Evolutionary conservation across 495 filamentous ascomycete genomes (phyloP).

Genomic region (Neurospora sp.): DNA sequence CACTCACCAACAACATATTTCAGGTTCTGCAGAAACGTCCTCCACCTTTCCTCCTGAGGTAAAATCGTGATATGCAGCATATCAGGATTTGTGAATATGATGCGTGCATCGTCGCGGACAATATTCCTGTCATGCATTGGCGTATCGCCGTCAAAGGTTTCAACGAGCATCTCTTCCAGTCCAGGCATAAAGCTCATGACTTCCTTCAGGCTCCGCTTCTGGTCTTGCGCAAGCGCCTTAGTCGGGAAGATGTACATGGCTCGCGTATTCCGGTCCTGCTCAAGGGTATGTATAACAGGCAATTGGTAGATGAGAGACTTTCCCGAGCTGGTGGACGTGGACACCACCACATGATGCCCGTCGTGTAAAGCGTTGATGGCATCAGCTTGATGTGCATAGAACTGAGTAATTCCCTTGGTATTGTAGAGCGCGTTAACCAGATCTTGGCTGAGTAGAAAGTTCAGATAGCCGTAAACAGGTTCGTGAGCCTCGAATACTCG

Average conservation of each 20-base stretch:
- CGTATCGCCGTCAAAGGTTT: conserved; percentile 96
- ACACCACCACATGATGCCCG: conserved; percentile 80
- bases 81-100: conserved; percentile 98
- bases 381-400: conserved; percentile 93
- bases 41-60: conserved; percentile 84
- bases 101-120: conserved; percentile 79
- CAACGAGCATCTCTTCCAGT: conserved; percentile 66
- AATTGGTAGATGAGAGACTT: conserved; percentile 97
- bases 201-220: conserved; percentile 78
- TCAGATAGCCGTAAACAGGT: conserved; percentile 71
- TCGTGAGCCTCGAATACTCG: conserved; percentile 84
- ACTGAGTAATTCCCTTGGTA: conserved; percentile 66
- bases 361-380: conserved; percentile 85
- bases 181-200: conserved; percentile 69
- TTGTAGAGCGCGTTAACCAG: conserved; percentile 94
- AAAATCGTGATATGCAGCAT: conserved; percentile 96
- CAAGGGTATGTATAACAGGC: conserved; percentile 81
- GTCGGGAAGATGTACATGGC: conserved; percentile 99
- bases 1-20: conserved; percentile 71
- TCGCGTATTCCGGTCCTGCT: conserved; percentile 61
- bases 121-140: conserved; percentile 64
- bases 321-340: conserved; percentile 91
- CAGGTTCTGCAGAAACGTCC: conserved; percentile 78
- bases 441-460: conserved; percentile 79
- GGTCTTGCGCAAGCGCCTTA: conserved; percentile 94